phyloP scores from a whole-genome alignment of 306 rosid genomes.

The Inga oerstediana region DNA sequence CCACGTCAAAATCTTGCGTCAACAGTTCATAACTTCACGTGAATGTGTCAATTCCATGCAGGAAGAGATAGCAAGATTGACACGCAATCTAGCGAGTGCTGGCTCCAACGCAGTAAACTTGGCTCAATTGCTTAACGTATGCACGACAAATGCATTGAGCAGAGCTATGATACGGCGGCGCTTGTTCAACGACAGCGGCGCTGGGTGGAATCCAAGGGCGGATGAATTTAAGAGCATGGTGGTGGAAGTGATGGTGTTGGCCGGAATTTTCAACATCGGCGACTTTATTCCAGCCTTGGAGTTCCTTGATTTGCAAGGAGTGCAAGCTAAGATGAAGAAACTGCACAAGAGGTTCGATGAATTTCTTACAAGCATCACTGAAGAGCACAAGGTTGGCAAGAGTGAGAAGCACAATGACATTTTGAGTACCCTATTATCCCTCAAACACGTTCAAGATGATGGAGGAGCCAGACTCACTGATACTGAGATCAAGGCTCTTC shows the following conservation, averaged over 20 bases:
- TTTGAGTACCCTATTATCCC: slow-evolving; percentile 55
- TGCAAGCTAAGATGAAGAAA: slow-evolving; percentile 60
- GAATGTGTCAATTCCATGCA: not conserved
- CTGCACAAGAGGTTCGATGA: slow-evolving; percentile 65
- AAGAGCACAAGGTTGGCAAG: slow-evolving; percentile 47
- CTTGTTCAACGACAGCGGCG: slow-evolving; percentile 55
- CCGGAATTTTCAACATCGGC: slow-evolving; percentile 70
- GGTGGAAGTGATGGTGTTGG: slow-evolving; percentile 64
- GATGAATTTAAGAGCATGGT: slow-evolving; percentile 77
- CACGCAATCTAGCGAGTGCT: slow-evolving; percentile 44
- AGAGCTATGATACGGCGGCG: slow-evolving; percentile 68
- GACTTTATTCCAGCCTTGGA: slow-evolving; percentile 74
- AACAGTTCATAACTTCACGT: not conserved
- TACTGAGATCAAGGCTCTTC: slow-evolving; percentile 72
- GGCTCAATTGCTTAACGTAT: slow-evolving; percentile 59
- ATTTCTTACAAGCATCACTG: slow-evolving; percentile 53
- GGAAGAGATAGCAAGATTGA: slow-evolving; percentile 71
- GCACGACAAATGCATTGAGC: slow-evolving; percentile 66
- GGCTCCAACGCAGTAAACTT: slow-evolving; percentile 48
- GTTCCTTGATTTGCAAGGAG: slow-evolving; percentile 69
- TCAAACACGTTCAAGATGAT: slow-evolving; percentile 40
- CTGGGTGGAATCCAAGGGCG: slow-evolving; percentile 46
- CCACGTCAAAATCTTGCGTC: no score
- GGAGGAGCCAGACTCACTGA: slow-evolving; percentile 50
- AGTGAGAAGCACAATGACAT: slow-evolving; percentile 48